phyloP scores from a whole-genome alignment of 331 rosid genomes.

The Prunus yedoensis region DNA sequence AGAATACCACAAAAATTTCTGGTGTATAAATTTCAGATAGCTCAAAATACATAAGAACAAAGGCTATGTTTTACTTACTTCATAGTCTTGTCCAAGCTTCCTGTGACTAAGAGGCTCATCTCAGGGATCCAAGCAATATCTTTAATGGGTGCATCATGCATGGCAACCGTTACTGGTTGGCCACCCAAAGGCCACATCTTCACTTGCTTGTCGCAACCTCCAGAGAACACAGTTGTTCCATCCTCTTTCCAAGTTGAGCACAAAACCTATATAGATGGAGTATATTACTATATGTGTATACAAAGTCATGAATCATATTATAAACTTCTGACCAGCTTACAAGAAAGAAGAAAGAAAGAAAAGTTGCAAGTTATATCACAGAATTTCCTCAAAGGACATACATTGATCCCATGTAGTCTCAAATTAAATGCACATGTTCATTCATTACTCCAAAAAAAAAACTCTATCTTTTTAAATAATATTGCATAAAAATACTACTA shows the following conservation, averaged over 20 bases:
- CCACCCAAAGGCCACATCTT: constrained; percentile 96
- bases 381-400: not conserved
- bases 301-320: constrained; percentile 2
- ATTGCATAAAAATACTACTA: not conserved
- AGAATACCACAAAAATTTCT: not conserved
- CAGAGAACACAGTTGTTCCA: constrained; percentile 89
- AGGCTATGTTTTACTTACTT: constrained; percentile 35
- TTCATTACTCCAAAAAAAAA: not conserved
- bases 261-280: constrained; percentile 48
- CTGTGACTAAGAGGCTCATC: constrained; percentile 75
- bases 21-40: constrained; percentile 1
- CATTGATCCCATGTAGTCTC: not conserved
- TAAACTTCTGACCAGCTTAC: not conserved
- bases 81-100: constrained; percentile 90
- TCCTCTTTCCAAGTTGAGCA: constrained; percentile 96
- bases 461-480: not conserved
- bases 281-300: no score
- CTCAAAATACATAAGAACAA: constrained; percentile 5
- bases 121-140: constrained; percentile 89
- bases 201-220: constrained; percentile 91
- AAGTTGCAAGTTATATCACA: not conserved
- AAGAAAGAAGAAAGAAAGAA: not conserved
- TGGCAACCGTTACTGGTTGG: constrained; percentile 77
- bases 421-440: not conserved
- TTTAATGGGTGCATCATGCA: constrained; percentile 87